Evolutionary conservation across 2,329 filamentous ascomycete genomes (phyloP), one percentile per base, ranked within the genome.

Genomic region (Verticillium isaacii): DNA sequence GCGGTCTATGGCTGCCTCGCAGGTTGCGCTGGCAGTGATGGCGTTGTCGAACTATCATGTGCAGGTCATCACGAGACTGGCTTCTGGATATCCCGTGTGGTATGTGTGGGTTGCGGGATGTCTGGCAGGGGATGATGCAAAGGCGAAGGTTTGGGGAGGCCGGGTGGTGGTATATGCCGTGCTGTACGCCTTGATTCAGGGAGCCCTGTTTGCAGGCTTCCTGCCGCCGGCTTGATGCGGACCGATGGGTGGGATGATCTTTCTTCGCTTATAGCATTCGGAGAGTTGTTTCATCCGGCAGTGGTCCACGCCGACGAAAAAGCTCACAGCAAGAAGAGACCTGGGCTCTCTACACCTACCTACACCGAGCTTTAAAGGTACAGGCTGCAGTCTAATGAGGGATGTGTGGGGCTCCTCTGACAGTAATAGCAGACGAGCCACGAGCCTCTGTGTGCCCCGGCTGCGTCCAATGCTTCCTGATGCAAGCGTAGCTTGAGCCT

Each of bases 51-150:
- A 80, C 65, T 96, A 96, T 71, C 95, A 99, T 72, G 90, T 97
- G 32, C 95, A 99, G 75, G 96, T 99, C 67, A 89, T 98, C 69
- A 96, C 90, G 55, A 86, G 95, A 29, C 83, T 99, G 17, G 89
- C 92, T 1, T 97, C 93, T 0, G 94, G 89, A 0, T 97, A 94
- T 74, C 91, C 93, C 1, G 76, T 95, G 19, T 97, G 93, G 92
- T 95, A 97, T 72, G 89, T 90, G 81, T 92, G 89, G 81, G 73
- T 96, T 45, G 91, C 90, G 1, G 77, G 75, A 4, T 74, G 72
- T 37, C 68, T 85, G 7, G 67, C 73, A 56, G 71, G 76, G 29
- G 67, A 69, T 11, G 71, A 71, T 32, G 71, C 62, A 52, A 57
- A 72, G 66, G 65, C 69, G 63, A 59, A 68, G 61, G 58, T 68